Base-by-base conservation (phyloP, 805 yeast genomes). In the Candida verbasci region DNA sequence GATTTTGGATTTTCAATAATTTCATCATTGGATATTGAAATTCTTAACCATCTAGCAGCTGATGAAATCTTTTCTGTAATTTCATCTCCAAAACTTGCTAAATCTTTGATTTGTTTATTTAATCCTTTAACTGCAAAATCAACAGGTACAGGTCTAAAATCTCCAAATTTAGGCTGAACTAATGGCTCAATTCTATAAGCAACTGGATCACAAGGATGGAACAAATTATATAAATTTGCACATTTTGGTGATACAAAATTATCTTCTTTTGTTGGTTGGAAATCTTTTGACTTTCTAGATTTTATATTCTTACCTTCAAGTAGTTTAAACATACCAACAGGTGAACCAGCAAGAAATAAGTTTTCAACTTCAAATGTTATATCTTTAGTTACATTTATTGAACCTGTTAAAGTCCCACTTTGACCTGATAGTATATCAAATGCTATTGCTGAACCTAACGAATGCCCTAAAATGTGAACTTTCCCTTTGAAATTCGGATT, bases 181-280 rank as follows among this genome's bases (percentile, higher is more conserved):
- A 91, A 61, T 1, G 98, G 98, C 56, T 91, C 98, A 40, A 89
- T 60, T 38, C 97, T 67, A 50, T 89, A 87, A 0, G 91, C 89
- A 27, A 93, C 81, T 0, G 97, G 96, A 53, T 91, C 98, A 45
- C 94, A 82, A 0, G 91, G 86, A 48, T 91, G 95, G 62, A 84
- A 87, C 5, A 93, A 61, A 52, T 91, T 91, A 62, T 83, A 93
- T 29, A 84, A 56, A 49, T 84, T 83, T 2, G 67, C 60, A 44
- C 83, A 80, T 22, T 70, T 71, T 3, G 93, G 87, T 3, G 72
- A 57, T 3, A 25, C 34, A 17, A 24, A 12, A 1, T 28, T 9
- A 17, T 24, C 36, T 18, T 33, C 15, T 24, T 17, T 17, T 3
- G 20, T 6, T 15, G 61, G 58, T 35, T 55, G 46, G 38, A 50